Evolutionary conservation across 176 grass and related monocot species (phyloP), one percentile per base, ranked within the genome.

Genomic region (Eragrostis nindensis): DNA sequence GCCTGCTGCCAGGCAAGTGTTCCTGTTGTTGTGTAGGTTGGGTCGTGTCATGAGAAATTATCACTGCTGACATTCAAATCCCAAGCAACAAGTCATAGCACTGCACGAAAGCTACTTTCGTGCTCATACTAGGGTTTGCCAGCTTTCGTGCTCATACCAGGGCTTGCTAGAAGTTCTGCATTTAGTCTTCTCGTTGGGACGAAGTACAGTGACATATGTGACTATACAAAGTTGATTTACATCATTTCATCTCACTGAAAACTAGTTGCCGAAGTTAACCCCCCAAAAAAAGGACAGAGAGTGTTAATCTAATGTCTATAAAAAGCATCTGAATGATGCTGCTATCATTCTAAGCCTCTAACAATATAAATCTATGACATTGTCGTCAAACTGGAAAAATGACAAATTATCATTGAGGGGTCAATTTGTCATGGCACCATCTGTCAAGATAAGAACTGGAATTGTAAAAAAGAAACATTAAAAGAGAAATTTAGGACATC

Each of bases 291-390:
- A 30, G 11, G 12, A 18, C 30, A 32, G 21, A 61, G 22, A 4
- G 2, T 16, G 15, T 40, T n/a, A n/a, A n/a, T 11, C 26, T 83
- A 55, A 21, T 16, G 47, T 36, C 2, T 83, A 83, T 46, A 75
- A 24, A 59, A 8, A 86, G 32, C 32, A 55, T 13, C 36, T 59
- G 53, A 65, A n/a, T 29, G 14, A 43, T 39, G 24, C 39, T 36
- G 24, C 46, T 42, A 15, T 50, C 43, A 78, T 27, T 61, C 71
- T 62, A 16, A 85, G 38, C 59, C 71, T 72, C 26, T 25, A 27
- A 50, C 42, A 16, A 9, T 39, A 70, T 36, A 43, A 70, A 71
- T 47, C 41, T 15, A 0, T 17, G 21, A 50, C 22, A 39, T 25
- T 40, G 55, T 12, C 25, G 26, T 70, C 14, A 19, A 76, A 62